phyloP scores from a whole-genome alignment of 768 basidiomycete genomes.

The Amanita exitialis region DNA sequence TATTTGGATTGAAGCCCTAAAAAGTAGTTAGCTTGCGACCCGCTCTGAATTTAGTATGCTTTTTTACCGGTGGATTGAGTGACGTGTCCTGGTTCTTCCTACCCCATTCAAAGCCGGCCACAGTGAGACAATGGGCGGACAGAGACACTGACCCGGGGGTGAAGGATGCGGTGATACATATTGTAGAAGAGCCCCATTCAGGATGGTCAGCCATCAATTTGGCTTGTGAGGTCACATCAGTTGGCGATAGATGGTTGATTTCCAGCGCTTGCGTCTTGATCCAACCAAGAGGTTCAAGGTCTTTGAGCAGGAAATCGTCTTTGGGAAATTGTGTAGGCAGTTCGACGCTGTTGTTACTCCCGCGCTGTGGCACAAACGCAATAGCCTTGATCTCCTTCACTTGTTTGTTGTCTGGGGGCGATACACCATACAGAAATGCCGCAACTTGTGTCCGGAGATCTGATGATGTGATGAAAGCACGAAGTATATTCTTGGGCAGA shows the following conservation, averaged over 20 bases:
- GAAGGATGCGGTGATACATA: slow-evolving; percentile 91
- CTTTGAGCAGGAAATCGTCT: slow-evolving; percentile 91
- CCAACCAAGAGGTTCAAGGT: slow-evolving; percentile 92
- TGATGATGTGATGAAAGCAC: slow-evolving; percentile 86
- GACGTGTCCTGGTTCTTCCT: slow-evolving; percentile 86
- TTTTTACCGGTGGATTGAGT: slow-evolving; percentile 59
- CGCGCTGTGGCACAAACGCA: slow-evolving; percentile 96
- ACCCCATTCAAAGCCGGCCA: slow-evolving; percentile 97
- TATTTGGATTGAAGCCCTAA: slow-evolving; percentile 93
- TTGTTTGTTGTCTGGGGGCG: slow-evolving; percentile 92
- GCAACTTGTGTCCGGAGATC: slow-evolving; percentile 96
- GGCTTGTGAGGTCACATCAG: slow-evolving; percentile 89
- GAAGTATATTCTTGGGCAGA: slow-evolving; percentile 92
- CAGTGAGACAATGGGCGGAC: slow-evolving; percentile 83
- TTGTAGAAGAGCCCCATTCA: slow-evolving; percentile 89
- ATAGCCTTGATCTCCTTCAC: slow-evolving; percentile 99
- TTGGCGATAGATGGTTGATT: slow-evolving; percentile 84
- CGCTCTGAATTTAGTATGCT: neutral
- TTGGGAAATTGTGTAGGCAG: slow-evolving; percentile 83
- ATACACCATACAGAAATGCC: slow-evolving; percentile 86
- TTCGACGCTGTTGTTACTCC: slow-evolving; percentile 91
- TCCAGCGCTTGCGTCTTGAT: slow-evolving; percentile 95
- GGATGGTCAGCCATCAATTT: slow-evolving; percentile 96
- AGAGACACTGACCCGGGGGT: slow-evolving; percentile 97
- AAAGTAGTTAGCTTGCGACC: slow-evolving; percentile 7